A percentile compares a stretch with the other conserved stretches of the same genome.
These are phyloP conservation scores for Cladophialophora bantiana DNA, from an alignment of 2,329 filamentous ascomycete genomes.

Conservation along the genomic window DNA sequence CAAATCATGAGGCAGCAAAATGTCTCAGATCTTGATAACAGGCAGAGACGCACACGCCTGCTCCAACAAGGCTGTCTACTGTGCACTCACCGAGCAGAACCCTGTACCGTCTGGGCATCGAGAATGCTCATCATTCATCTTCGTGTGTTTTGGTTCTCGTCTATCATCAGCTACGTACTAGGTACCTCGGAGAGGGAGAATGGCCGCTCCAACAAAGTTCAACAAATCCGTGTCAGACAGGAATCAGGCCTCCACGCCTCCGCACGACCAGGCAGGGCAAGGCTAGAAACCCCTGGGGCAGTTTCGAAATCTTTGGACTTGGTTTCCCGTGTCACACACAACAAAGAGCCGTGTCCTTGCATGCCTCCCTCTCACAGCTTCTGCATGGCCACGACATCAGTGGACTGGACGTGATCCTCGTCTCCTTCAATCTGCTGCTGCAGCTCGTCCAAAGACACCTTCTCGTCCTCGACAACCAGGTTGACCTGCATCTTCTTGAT, in stretches of 20 bases:
- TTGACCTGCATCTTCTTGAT: conserved; percentile 99
- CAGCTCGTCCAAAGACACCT: conserved; percentile 85
- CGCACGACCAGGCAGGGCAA: conserved; percentile 12
- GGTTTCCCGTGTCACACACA: conserved; percentile 17
- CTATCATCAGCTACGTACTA: conserved; percentile 15
- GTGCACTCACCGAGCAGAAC: background rate
- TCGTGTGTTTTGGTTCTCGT: conserved; percentile 17
- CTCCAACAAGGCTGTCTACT: conserved; percentile 18
- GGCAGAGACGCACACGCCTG: background rate
- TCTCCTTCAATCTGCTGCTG: conserved; percentile 83
- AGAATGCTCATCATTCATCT: conserved; percentile 25
- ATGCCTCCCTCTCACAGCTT: conserved; percentile 25
- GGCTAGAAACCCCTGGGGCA: conserved; percentile 8
- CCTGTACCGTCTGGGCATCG: background rate
- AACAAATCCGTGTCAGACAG: background rate
- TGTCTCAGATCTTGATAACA: conserved; percentile 31
- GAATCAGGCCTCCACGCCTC: conserved; percentile 2
- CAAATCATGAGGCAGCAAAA: conserved; percentile 30
- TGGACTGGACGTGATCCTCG: conserved; percentile 96
- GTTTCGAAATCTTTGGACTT: conserved; percentile 18
- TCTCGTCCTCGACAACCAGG: conserved; percentile 96
- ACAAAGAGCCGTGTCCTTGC: background rate
- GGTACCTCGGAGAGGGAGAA: conserved; percentile 13
- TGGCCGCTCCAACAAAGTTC: conserved; percentile 19
- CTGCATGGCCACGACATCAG: conserved; percentile 88